phyloP scores from a whole-genome alignment of 2,329 filamentous ascomycete genomes.

The Magnaporthiopsis rhizophila region DNA sequence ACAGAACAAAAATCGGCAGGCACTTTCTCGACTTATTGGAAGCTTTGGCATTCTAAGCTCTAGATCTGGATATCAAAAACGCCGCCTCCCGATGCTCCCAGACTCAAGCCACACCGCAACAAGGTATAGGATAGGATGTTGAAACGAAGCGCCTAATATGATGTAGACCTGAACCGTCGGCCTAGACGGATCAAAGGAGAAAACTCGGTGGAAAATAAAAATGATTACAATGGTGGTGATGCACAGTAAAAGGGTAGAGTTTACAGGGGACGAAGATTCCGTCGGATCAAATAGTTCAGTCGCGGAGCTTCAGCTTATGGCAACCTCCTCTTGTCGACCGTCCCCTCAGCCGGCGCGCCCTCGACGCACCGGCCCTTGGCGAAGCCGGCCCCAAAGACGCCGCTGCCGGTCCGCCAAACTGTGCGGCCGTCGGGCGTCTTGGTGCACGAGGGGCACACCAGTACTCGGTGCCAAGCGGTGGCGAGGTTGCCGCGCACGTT shows the following conservation, averaged over 20 bases:
- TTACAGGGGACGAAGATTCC: neutral
- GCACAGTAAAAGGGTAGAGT: neutral
- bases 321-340: neutral
- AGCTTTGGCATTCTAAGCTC: neutral
- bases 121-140: neutral
- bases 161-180: no score
- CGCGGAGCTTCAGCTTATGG: neutral
- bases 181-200: no score
- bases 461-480: constrained; percentile 58
- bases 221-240: neutral
- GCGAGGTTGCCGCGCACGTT: constrained; percentile 58
- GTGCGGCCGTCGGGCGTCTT: constrained; percentile 15
- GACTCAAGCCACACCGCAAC: neutral
- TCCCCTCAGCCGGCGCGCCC: neutral
- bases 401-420: constrained; percentile 18
- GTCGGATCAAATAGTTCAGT: neutral
- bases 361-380: neutral
- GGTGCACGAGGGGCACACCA: constrained; percentile 25
- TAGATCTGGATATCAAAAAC: neutral
- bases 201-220: neutral
- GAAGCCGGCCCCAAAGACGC: constrained; percentile 13
- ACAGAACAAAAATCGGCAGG: no score
- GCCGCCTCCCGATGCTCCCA: no score
- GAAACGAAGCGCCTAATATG: neutral
- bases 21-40: neutral